Evolutionary conservation across 805 yeast species (phyloP).

Genomic region (Sungouiella blattae): DNA sequence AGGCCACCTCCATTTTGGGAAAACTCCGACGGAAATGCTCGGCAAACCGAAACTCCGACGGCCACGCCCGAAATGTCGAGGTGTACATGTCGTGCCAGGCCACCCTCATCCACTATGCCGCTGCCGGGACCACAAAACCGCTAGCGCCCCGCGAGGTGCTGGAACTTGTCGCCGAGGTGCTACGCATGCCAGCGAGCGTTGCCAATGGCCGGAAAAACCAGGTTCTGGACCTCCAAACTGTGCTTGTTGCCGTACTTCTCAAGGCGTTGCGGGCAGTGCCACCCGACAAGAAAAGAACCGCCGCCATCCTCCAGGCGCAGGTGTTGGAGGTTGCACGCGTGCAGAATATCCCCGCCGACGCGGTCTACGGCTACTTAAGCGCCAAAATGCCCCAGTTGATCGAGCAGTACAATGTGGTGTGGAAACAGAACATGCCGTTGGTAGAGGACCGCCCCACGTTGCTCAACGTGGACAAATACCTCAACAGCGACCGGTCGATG

Average conservation of each 20-base stretch:
- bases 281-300: not conserved
- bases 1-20: conserved; percentile 4
- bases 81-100: conserved; percentile 12
- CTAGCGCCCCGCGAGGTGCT: not conserved
- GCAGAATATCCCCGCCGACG: not conserved
- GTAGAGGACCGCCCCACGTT: not conserved
- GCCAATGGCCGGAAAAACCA: not conserved
- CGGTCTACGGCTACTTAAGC: not conserved
- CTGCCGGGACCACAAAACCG: not conserved
- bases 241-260: not conserved
- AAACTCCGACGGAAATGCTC: conserved; percentile 4
- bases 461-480: conserved; percentile 8
- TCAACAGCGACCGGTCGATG: conserved; percentile 18
- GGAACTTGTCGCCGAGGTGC: not conserved
- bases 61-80: conserved; percentile 2
- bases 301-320: not conserved
- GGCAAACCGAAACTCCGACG: not conserved
- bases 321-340: not conserved
- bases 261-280: not conserved
- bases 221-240: not conserved
- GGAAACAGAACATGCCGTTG: not conserved
- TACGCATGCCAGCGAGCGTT: not conserved
- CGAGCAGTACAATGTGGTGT: not conserved
- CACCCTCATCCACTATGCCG: conserved; percentile 8
- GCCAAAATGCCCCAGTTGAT: not conserved